Evolutionary conservation across 805 yeast species (phyloP).

Genomic region (Yamadazyma takamatsuzukensis): DNA sequence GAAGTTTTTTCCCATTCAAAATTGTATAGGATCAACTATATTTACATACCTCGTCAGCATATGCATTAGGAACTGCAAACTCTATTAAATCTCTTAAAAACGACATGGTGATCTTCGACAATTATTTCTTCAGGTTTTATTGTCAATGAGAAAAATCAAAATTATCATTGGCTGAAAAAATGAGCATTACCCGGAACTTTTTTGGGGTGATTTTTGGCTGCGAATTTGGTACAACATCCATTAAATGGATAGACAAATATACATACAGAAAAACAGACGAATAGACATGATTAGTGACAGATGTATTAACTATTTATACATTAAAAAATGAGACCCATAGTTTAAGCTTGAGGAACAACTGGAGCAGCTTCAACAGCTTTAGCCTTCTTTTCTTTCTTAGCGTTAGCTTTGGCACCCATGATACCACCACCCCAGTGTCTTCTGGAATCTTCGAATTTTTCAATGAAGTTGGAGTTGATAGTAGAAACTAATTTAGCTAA

Average conservation of each 20-base stretch:
- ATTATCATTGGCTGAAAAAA: constrained; percentile 22
- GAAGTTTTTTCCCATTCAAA: too few relatives aligned
- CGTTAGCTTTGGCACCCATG: constrained; percentile 92
- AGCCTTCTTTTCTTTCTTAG: constrained; percentile 74
- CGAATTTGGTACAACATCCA: too few relatives aligned
- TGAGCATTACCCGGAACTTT: constrained; percentile 6
- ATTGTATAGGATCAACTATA: neutral
- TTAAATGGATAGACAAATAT: neutral
- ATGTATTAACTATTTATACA: too few relatives aligned
- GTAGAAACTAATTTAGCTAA: constrained; percentile 91
- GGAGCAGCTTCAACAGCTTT: constrained; percentile 43
- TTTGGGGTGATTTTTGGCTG: too few relatives aligned
- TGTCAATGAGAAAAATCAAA: constrained; percentile 23
- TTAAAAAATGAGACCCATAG: too few relatives aligned
- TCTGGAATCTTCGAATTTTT: constrained; percentile 92
- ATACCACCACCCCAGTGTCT: constrained; percentile 99
- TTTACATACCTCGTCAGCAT: constrained; percentile 66
- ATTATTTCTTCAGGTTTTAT: constrained; percentile 3
- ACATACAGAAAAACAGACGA: too few relatives aligned
- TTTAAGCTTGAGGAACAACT: constrained; percentile 67
- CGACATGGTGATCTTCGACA: constrained; percentile 29
- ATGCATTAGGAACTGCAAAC: constrained; percentile 75
- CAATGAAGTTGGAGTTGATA: constrained; percentile 88
- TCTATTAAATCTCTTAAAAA: constrained; percentile 74
- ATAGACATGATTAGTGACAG: too few relatives aligned